Evolutionary conservation across 2,329 filamentous ascomycete species (phyloP), one percentile per base, ranked within the genome.

Genomic region (Neospermospora avenae): DNA sequence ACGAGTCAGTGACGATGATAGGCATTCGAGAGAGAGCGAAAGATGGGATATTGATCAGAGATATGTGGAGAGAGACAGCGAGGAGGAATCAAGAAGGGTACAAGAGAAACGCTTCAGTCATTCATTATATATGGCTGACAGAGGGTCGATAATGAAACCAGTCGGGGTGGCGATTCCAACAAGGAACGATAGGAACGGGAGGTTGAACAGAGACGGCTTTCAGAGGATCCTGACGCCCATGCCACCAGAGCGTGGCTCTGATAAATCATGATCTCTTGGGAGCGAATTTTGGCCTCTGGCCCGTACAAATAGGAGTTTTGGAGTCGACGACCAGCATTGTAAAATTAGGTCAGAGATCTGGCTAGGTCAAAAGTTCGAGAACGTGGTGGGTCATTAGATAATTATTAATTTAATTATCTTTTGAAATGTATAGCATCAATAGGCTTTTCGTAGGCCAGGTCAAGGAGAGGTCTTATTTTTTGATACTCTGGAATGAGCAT

Each of bases 1-100:
- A n/a, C 28, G 56, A 45, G 11, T 22, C n/a, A 61, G 59, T 46
- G 55, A 61, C 35, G 48, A 61, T n/a, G 22, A 31, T 10, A n/a
- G n/a, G 14, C 18, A 48, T 25, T 22, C 24, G 22, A 34, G 22
- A 16, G 34, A 11, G 51, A 22, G 28, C 20, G 52, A 48, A 24
- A 39, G 13, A 16, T 34, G 11, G 25, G 57, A 24, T 11, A 18
- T 18, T 20, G 31, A 14, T n/a, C 7, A 45, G 25, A 57, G 10
- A 18, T 16, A 25, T 48, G 24, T 13, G 31, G 42, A 37, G 34
- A 25, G 24, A 28, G 16, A 16, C 11, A 49, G 10, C 28, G 34
- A 4, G 51, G 44, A 57, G 8, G 11, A 46, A 10, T 22, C 13
- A 18, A 45, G 10, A 18, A 37, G 8, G 14, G 34, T 25, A 10